These are phyloP conservation scores for Syncephalastrum racemosum DNA, from an alignment of 371 early-diverging fungal genomes.

Conservation along the genomic window DNA sequence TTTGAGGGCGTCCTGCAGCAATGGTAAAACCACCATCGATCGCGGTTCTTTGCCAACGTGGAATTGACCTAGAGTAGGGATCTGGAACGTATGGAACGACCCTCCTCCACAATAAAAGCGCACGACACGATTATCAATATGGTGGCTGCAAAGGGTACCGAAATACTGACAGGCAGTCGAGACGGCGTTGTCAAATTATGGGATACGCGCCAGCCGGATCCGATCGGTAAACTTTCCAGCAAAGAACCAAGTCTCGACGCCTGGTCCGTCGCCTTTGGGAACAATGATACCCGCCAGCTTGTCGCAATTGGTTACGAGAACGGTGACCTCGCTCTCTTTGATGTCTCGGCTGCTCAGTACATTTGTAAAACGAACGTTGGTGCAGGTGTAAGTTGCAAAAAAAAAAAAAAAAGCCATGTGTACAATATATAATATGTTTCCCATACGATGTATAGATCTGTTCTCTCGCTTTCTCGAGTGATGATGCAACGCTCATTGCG, in stretches of 20 bases:
- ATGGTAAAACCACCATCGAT: no score
- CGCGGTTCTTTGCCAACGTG: no score
- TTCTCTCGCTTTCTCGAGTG: constrained; percentile 56
- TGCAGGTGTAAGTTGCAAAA: constrained; percentile 60
- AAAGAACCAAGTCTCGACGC: constrained; percentile 56
- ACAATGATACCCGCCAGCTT: constrained; percentile 16
- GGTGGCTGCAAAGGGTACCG: constrained; percentile 71
- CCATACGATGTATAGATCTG: constrained; percentile 40
- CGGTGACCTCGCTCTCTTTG: constrained; percentile 77
- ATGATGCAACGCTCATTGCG: constrained; percentile 45
- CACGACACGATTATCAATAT: constrained; percentile 78
- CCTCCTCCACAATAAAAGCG: constrained; percentile 59
- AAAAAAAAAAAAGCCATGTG: constrained; percentile 7
- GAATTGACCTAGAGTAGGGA: constrained; percentile 46
- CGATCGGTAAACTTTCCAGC: constrained; percentile 33
- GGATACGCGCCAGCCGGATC: constrained; percentile 74
- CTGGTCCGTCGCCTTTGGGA: constrained; percentile 79
- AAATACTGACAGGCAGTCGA: constrained; percentile 73
- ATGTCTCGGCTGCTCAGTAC: constrained; percentile 56
- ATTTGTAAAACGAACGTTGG: constrained; percentile 74
- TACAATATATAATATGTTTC: neutral
- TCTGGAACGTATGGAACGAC: constrained; percentile 62
- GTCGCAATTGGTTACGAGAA: constrained; percentile 80
- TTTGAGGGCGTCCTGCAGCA: no score
- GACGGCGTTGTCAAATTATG: constrained; percentile 81